Evolutionary conservation across 257 asterid species (phyloP), one percentile per base, ranked within the genome.

Genomic region (Solanum bulbocastanum): DNA sequence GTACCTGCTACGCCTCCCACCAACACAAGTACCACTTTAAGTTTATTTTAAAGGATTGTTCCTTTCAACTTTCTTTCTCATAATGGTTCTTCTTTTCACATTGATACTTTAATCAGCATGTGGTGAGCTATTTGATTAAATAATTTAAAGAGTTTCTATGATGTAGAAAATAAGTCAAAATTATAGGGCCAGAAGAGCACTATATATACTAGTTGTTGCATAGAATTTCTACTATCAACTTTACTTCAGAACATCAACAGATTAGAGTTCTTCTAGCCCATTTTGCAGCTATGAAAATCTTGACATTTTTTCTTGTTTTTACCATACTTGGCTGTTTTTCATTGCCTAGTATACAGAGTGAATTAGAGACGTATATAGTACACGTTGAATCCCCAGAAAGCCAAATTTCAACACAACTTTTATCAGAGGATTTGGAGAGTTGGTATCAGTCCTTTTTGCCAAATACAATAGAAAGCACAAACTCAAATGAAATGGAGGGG

Each of bases 391-490:
- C 46, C 25, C 44, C 27, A 9, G 44, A 72, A 35, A 72, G 0
- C 0, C 46, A 10, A 72, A 33, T 89, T 13, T 36, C 87, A 2
- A 74, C 85, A 4, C 20, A 86, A 33, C n/a, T 23, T n/a, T 40
- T 56, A 10, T 30, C 32, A 25, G 86, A 1, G 39, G 89, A 89
- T 22, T 13, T 89, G 10, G 90, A 87, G 13, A 86, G 73, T 58
- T 91, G 94, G 94, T 89, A 92, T 32, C 13, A 22, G 18, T 90
- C 93, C 30, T 90, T 93, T 85, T 33, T 93, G 39, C 91, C 91
- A 4, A 37, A 85, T 35, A 86, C 68, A 18, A 40, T 37, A 23
- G 73, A 90, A 9, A 42, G 27, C 2, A 14, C 20, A 32, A 10
- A 6, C 69, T 76, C 88, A 65, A 35, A 58, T 23, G 89, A 84